phyloP scores from a whole-genome alignment of 768 basidiomycete genomes.

The Rhodocollybia butyracea region DNA sequence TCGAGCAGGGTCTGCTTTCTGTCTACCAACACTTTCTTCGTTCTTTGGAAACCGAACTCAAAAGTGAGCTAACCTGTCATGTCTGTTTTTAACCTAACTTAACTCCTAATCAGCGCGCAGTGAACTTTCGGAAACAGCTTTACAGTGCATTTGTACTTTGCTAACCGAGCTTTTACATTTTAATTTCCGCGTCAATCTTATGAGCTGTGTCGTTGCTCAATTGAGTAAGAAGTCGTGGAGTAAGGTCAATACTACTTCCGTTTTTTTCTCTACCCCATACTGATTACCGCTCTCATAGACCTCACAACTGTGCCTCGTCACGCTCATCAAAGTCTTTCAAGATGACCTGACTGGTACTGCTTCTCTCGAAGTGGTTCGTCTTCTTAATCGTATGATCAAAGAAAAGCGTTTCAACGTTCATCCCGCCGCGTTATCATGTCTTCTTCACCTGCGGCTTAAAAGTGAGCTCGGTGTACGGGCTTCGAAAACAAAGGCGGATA shows the following conservation, averaged over 20 bases:
- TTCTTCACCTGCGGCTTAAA: slow-evolving; percentile 82
- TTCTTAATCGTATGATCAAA: slow-evolving; percentile 94
- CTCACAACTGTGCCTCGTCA: slow-evolving; percentile 80
- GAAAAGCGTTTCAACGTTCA: slow-evolving; percentile 88
- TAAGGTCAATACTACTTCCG: slow-evolving; percentile 48
- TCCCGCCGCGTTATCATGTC: slow-evolving; percentile 81
- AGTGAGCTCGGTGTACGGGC: slow-evolving; percentile 81
- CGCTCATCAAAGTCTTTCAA: slow-evolving; percentile 79
- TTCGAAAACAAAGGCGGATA: slow-evolving; percentile 66
- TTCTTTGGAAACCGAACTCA: slow-evolving; percentile 80
- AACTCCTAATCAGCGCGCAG: slow-evolving; percentile 48
- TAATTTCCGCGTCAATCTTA: slow-evolving; percentile 93
- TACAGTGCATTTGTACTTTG: slow-evolving; percentile 87
- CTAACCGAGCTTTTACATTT: slow-evolving; percentile 86
- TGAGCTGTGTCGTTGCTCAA: slow-evolving; percentile 79
- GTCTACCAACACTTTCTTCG: slow-evolving; percentile 90
- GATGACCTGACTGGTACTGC: slow-evolving; percentile 76
- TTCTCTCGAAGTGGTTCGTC: slow-evolving; percentile 85
- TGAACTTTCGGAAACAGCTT: slow-evolving; percentile 62
- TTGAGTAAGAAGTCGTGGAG: slow-evolving; percentile 90
- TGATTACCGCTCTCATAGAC: slow-evolving; percentile 44
- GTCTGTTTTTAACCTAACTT: not conserved
- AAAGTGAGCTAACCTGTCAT: slow-evolving; percentile 47
- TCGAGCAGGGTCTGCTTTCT: slow-evolving; percentile 89
- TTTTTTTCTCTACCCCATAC: slow-evolving; percentile 7